Evolutionary conservation across 805 yeast genomes (phyloP).

Genomic region (Jamesozyma jinghongensis): DNA sequence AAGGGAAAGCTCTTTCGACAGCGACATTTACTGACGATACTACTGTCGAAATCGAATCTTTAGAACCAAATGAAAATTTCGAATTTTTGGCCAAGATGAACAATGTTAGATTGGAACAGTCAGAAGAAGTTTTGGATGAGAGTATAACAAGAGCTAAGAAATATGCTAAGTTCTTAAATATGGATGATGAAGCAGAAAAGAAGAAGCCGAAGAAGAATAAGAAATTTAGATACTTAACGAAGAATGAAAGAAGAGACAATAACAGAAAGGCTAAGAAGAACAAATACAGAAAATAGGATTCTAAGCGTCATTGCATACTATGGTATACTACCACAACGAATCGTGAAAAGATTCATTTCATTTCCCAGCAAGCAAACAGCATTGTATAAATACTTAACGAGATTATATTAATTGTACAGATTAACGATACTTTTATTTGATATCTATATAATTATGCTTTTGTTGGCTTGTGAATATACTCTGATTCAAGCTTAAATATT

Average conservation of each 20-base stretch:
- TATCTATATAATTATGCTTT: neutral
- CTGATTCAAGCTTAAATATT: slow-evolving; percentile 73
- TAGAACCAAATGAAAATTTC: slow-evolving; percentile 41
- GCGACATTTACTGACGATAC: slow-evolving; percentile 32
- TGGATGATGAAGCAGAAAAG: slow-evolving; percentile 32
- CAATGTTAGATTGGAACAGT: slow-evolving; percentile 59
- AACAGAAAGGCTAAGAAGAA: slow-evolving; percentile 39
- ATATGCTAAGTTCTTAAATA: slow-evolving; percentile 64
- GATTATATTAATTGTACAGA: too few relatives aligned
- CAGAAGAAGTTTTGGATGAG: slow-evolving; percentile 60
- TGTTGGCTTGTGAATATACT: slow-evolving; percentile 32
- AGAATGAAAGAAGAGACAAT: slow-evolving; percentile 60
- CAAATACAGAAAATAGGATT: slow-evolving; percentile 27
- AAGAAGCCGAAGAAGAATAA: slow-evolving; percentile 36
- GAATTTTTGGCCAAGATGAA: slow-evolving; percentile 57
- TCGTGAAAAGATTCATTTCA: too few relatives aligned
- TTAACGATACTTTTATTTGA: too few relatives aligned
- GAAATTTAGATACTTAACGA: slow-evolving; percentile 83
- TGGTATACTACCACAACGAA: neutral
- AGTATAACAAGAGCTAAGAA: slow-evolving; percentile 73
- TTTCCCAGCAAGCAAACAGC: too few relatives aligned
- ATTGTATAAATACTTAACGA: too few relatives aligned
- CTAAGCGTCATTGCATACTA: too few relatives aligned
- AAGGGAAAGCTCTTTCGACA: slow-evolving; percentile 15
- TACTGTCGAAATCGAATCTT: slow-evolving; percentile 40